Percentiles rank a stretch among this genome's conserved stretches.
Conservation (phyloP, 2,329 filamentous ascomycete species). For the Fusarium anthophilum region DNA sequence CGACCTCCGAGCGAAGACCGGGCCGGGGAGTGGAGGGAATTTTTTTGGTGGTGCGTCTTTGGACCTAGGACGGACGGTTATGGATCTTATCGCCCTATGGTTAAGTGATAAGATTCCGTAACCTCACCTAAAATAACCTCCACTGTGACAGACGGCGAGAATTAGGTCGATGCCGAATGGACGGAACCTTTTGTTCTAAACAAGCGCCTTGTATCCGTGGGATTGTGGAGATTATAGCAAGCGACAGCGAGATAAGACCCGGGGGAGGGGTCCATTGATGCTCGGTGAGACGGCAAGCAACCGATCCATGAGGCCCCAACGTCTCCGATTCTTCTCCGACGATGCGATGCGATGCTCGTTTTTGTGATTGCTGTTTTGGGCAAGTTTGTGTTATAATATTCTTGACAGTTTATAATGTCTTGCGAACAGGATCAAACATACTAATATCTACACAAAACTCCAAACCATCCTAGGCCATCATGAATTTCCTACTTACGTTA, state of each 20-base stretch:
- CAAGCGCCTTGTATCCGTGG: slow-evolving; percentile 1
- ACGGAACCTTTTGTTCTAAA: background rate
- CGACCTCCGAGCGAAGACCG: slow-evolving; percentile 43
- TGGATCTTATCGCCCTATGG: slow-evolving; percentile 39
- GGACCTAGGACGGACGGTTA: background rate
- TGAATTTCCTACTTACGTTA: background rate
- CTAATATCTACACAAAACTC: background rate
- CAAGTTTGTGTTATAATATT: slow-evolving; percentile 13
- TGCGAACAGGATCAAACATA: background rate
- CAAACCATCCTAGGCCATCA: background rate
- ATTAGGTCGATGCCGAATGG: slow-evolving; percentile 19
- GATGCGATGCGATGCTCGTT: background rate
- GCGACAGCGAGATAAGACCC: slow-evolving; percentile 18
- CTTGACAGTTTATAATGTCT: background rate
- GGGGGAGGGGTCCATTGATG: slow-evolving; percentile 22
- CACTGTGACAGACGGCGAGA: slow-evolving; percentile 7
- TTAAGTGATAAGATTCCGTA: slow-evolving; percentile 35
- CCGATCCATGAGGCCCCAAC: background rate
- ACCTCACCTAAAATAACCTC: background rate
- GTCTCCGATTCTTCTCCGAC: slow-evolving; percentile 33
- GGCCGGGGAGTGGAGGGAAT: slow-evolving; percentile 42
- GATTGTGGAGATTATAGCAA: slow-evolving; percentile 23
- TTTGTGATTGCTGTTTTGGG: slow-evolving; percentile 20
- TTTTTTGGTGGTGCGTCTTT: slow-evolving; percentile 38
- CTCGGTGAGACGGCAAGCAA: slow-evolving; percentile 30